Conservation (phyloP, 305 asterid species). For the Solanum hybrid region DNA sequence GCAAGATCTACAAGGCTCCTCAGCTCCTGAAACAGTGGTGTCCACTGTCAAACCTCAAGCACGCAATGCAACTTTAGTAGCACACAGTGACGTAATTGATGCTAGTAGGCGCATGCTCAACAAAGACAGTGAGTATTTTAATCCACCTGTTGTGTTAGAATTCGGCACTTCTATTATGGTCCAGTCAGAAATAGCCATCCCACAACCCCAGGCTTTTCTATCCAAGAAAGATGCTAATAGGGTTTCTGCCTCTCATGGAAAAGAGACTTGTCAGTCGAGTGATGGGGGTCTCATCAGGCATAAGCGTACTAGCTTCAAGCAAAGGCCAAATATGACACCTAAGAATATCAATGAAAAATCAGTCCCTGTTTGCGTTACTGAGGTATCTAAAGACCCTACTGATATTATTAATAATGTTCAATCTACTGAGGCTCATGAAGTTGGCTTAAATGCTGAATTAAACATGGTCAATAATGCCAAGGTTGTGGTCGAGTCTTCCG, state of each 20-base stretch:
- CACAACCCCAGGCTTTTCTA: slow-evolving; percentile 23
- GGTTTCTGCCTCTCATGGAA: slow-evolving; percentile 16
- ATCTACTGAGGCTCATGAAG: slow-evolving; percentile 25
- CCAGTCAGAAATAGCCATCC: slow-evolving; percentile 21
- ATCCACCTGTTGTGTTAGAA: slow-evolving; percentile 15
- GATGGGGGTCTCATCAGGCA: slow-evolving; percentile 41
- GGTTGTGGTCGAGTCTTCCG: slow-evolving; percentile 28
- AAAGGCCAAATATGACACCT: slow-evolving; percentile 32
- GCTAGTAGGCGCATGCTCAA: slow-evolving; percentile 13
- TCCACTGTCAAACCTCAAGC: slow-evolving; percentile 27
- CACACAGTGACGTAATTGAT: slow-evolving; percentile 16
- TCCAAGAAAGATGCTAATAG: slow-evolving; percentile 24
- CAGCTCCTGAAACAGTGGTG: slow-evolving; percentile 24
- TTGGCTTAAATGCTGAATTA: slow-evolving; percentile 23
- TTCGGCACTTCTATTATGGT: slow-evolving; percentile 27
- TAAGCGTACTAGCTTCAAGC: slow-evolving; percentile 48
- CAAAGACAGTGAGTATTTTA: neutral
- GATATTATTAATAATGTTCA: slow-evolving; percentile 21
- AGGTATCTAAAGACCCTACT: slow-evolving; percentile 23
- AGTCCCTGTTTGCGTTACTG: slow-evolving; percentile 14
- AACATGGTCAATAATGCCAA: slow-evolving; percentile 21
- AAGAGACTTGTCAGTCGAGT: slow-evolving; percentile 23
- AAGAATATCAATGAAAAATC: slow-evolving; percentile 35
- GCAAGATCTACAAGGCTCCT: slow-evolving; percentile 28
- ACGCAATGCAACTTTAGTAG: slow-evolving; percentile 17